Evolutionary conservation across 106 monocot species (phyloP).

Genomic region (Dioscorea dumetorum): DNA sequence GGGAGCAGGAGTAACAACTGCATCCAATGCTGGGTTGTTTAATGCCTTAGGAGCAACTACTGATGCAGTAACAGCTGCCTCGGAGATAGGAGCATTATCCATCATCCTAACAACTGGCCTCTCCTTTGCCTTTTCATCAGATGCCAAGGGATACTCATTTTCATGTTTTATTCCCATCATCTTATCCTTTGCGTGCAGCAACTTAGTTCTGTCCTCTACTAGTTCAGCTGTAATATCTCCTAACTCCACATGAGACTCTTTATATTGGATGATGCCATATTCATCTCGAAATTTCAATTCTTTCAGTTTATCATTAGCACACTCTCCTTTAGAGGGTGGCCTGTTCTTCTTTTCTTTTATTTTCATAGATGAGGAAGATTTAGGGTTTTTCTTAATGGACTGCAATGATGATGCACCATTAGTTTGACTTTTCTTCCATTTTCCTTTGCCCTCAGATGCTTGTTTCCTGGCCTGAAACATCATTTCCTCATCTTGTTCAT

Average conservation of each 20-base stretch:
- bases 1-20: constrained; percentile 1
- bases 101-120: no score
- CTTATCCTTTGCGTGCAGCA: not conserved
- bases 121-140: no score
- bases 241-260: not conserved
- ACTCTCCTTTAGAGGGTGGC: constrained; percentile 23
- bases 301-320: constrained; percentile 22
- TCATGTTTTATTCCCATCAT: not conserved
- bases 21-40: constrained; percentile 1
- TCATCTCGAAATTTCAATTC: not conserved
- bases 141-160: not conserved
- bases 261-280: not conserved
- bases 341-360: constrained; percentile 45
- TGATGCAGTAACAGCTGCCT: not conserved
- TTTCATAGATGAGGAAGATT: constrained; percentile 16
- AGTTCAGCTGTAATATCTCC: constrained; percentile 1
- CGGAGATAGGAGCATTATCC: no score
- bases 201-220: not conserved
- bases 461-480: constrained; percentile 24
- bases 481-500: constrained; percentile 24
- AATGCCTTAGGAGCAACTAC: not conserved
- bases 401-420: constrained; percentile 19
- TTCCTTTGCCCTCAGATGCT: constrained; percentile 23
- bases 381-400: constrained; percentile 9
- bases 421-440: constrained; percentile 20